Conservation (phyloP, 352 stramenopile genomes). For the Plasmopara muralis region DNA sequence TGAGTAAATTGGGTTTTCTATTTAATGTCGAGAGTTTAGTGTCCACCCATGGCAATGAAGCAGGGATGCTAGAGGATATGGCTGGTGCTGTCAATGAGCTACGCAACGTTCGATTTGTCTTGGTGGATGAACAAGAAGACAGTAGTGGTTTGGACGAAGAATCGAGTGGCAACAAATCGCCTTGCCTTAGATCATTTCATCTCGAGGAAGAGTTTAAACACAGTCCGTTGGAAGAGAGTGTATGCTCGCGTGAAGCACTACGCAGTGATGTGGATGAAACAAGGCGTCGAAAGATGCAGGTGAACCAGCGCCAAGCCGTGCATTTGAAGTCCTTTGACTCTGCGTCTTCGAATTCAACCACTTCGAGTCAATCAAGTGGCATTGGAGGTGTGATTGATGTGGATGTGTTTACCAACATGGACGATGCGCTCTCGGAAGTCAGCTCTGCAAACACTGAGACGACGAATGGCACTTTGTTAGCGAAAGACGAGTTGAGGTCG, state of each 20-base stretch:
- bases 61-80: slow-evolving; percentile 86
- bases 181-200: slow-evolving; percentile 52
- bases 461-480: slow-evolving; percentile 11
- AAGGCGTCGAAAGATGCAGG: slow-evolving; percentile 16
- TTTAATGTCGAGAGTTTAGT: slow-evolving; percentile 83
- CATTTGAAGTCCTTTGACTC: slow-evolving; percentile 28
- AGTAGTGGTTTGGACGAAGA: slow-evolving; percentile 30
- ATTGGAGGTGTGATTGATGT: slow-evolving; percentile 75
- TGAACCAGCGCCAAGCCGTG: slow-evolving; percentile 22
- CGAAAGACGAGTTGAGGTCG: slow-evolving; percentile 23
- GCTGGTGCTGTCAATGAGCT: slow-evolving; percentile 77
- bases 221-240: slow-evolving; percentile 15
- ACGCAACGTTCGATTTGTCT: slow-evolving; percentile 65
- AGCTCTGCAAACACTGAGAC: slow-evolving; percentile 25
- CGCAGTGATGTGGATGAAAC: slow-evolving; percentile 14
- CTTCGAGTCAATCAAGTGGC: slow-evolving; percentile 22
- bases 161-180: slow-evolving; percentile 27
- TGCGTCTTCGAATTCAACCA: slow-evolving; percentile 29
- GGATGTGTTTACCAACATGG: slow-evolving; percentile 71
- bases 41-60: slow-evolving; percentile 83
- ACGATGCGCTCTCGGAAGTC: slow-evolving; percentile 51
- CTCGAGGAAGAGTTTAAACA: slow-evolving; percentile 70
- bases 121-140: slow-evolving; percentile 71
- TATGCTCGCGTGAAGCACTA: slow-evolving; percentile 10
- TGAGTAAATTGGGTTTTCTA: slow-evolving; percentile 75